Percentiles rank a stretch among this genome's conserved stretches.
These are phyloP conservation scores for Triticum monococcum DNA, from an alignment of 176 grass and related monocot species.

Conservation along the genomic window DNA sequence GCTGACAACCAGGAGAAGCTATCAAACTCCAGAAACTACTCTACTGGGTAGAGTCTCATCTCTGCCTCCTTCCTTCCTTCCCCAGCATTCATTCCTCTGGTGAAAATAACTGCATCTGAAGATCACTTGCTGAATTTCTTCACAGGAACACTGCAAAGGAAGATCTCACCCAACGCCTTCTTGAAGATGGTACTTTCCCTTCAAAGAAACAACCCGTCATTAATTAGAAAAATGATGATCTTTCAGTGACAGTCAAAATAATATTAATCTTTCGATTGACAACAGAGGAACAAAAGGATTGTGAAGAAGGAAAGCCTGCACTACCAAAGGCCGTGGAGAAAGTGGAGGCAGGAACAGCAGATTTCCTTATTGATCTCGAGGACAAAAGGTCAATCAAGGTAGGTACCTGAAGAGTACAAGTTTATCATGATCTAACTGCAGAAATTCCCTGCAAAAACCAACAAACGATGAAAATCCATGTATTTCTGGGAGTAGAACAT, in stretches of 20 bases:
- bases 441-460: neutral
- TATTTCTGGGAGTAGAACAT: neutral
- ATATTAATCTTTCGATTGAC: neutral
- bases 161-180: conserved; percentile 23
- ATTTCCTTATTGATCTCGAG: conserved; percentile 70
- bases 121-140: neutral
- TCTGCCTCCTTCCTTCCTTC: neutral
- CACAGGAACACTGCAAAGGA: conserved; percentile 25
- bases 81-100: too few species aligned
- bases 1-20: conserved; percentile 88
- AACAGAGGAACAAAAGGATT: conserved; percentile 43
- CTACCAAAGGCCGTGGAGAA: conserved; percentile 16
- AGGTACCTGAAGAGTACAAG: neutral
- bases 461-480: neutral
- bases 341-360: conserved; percentile 70
- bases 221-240: neutral
- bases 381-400: conserved; percentile 79
- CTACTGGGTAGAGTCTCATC: conserved; percentile 11
- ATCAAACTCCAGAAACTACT: conserved; percentile 37
- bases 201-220: too few species aligned
- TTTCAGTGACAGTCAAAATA: neutral
- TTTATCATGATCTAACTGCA: neutral
- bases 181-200: conserved; percentile 24
- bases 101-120: neutral
- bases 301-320: conserved; percentile 35